Conservation (phyloP, 2,329 filamentous ascomycete species). For the Microdochium paspali region DNA sequence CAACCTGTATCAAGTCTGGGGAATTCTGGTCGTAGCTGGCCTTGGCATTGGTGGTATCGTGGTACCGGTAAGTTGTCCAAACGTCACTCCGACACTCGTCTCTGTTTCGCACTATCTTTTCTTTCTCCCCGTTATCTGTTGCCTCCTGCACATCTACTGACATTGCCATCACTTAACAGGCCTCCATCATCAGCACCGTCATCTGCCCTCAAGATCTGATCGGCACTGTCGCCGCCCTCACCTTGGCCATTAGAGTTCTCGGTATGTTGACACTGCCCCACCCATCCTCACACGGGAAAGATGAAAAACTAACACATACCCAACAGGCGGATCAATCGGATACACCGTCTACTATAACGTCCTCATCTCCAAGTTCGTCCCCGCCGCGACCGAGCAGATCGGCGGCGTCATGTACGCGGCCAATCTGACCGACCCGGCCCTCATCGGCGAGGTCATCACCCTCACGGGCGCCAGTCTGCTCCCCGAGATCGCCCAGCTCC, state of each 20-base stretch:
- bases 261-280: no score
- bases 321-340: constrained; percentile 55
- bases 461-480: constrained; percentile 44
- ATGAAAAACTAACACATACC: no score
- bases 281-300: no score
- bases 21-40: constrained; percentile 49
- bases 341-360: constrained; percentile 51
- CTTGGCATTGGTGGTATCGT: constrained; percentile 60
- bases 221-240: constrained; percentile 58
- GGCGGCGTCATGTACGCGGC: constrained; percentile 38
- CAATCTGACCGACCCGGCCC: constrained; percentile 33
- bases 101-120: neutral
- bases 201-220: constrained; percentile 63
- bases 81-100: no score
- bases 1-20: constrained; percentile 45
- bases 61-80: constrained; percentile 52
- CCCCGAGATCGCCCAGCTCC: constrained; percentile 34
- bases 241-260: constrained; percentile 57
- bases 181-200: constrained; percentile 53
- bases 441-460: constrained; percentile 39
- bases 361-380: constrained; percentile 36
- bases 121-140: neutral
- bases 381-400: constrained; percentile 24
- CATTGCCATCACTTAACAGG: neutral
- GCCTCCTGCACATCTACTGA: neutral